Evolutionary conservation across 169 alveolate species (phyloP).

Genomic region (Eimeria praecox): DNA sequence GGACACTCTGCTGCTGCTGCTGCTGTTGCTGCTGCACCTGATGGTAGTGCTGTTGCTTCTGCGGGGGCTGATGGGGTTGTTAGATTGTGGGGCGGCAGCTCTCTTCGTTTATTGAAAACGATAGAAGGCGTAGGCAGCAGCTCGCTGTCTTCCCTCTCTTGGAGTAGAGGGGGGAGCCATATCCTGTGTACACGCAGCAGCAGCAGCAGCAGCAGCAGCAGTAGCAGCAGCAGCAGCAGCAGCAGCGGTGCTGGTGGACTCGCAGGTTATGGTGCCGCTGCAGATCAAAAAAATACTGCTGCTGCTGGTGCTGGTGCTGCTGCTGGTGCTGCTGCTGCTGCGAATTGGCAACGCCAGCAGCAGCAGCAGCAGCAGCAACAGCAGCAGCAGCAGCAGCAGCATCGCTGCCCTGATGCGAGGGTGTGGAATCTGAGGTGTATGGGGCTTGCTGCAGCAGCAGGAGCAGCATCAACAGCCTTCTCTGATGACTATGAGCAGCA

Average conservation of each 20-base stretch:
- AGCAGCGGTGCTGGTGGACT: no score
- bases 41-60: conserved; percentile 7
- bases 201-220: conserved; percentile 11
- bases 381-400: conserved; percentile 10
- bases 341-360: not conserved
- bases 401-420: conserved; percentile 6
- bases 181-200: not conserved
- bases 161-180: not conserved
- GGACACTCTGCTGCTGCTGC: conserved; percentile 33
- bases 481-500: not conserved
- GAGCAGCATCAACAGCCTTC: not conserved
- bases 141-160: not conserved
- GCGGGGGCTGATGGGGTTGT: not conserved
- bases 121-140: not conserved
- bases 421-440: conserved; percentile 18
- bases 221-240: conserved; percentile 13
- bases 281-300: no score
- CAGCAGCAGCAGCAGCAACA: not conserved
- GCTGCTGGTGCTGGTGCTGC: no score
- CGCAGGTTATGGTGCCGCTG: no score
- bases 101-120: not conserved
- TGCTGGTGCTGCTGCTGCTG: not conserved
- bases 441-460: conserved; percentile 20
- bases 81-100: not conserved
- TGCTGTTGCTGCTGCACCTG: conserved; percentile 26